Base-by-base conservation (phyloP, 116 monocot species). In the Cymodocea nodosa region DNA sequence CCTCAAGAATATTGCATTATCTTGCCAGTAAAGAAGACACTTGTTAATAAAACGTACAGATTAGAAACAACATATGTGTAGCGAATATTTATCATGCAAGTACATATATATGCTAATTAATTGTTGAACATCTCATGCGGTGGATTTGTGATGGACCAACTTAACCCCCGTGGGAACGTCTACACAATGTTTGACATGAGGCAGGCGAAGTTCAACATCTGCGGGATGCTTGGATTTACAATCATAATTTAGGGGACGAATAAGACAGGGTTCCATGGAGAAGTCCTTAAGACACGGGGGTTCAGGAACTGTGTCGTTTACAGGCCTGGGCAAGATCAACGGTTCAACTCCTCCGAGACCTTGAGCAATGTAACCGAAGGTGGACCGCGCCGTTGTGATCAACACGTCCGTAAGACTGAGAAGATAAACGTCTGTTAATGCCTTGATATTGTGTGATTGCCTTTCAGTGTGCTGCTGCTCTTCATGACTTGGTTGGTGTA, bases 181-280 rank as follows among this genome's bases (percentile, higher is more conserved):
- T 40, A 78, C 83, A 56, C 87, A 87, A 36, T 80, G 87, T 35
- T 57, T 73, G 35, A 83, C 61, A 63, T 81, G 64, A 16, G 75
- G 78, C 18, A 75, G 75, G 1, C 78, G 58, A 1, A 14, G 66
- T 2, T 75, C 81, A 0, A 70, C 56, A 16, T 73, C 83, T 4
- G 40, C 36, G 0, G 71, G 63, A 14, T 3, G 68, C 54, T 75
- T 74, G 0, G 64, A 56, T 36, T 74, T 78, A 78, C 83, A 80
- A 50, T 78, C 78, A 49, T 75, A 80, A 30, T 58, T 71, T 3
- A 80, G 83, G 23, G 87, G 75, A 0, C 67, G 56, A 66, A 80
- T 80, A 34, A 78, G 83, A 25, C 87, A 87, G 2, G 87, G 87
- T 25, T 87, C 87, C 54, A 87, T 78, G 10, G 87, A 83, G 37